These are phyloP conservation scores for Coemansia umbellata DNA, from an alignment of 192 early-diverging fungal genomes.

Conservation along the genomic window DNA sequence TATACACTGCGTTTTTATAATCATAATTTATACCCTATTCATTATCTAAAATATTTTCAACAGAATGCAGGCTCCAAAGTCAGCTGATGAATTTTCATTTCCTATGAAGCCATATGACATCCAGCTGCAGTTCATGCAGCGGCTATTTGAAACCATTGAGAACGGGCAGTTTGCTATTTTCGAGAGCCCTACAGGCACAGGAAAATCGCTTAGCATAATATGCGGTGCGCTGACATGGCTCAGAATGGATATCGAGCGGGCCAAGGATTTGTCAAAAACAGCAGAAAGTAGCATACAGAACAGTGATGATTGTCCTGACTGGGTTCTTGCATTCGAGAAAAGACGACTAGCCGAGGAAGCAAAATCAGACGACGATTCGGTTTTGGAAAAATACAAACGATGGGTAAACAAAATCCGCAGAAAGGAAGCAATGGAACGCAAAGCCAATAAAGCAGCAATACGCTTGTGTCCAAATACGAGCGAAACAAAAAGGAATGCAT, in stretches of 20 bases:
- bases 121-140: slow-evolving; percentile 74
- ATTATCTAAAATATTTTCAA: too few species aligned
- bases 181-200: slow-evolving; percentile 92
- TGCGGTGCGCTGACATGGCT: slow-evolving; percentile 86
- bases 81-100: slow-evolving; percentile 50
- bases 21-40: too few species aligned
- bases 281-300: background rate
- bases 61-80: slow-evolving; percentile 27
- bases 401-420: slow-evolving; percentile 33
- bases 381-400: slow-evolving; percentile 10
- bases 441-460: background rate
- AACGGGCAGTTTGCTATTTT: slow-evolving; percentile 72
- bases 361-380: background rate
- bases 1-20: too few species aligned
- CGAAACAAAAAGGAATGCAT: too few species aligned
- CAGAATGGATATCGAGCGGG: slow-evolving; percentile 47
- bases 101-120: slow-evolving; percentile 71
- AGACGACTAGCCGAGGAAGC: background rate
- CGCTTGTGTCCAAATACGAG: too few species aligned
- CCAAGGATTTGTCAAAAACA: too few species aligned
- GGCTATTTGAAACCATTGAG: slow-evolving; percentile 67
- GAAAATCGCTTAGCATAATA: slow-evolving; percentile 85
- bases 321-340: slow-evolving; percentile 39
- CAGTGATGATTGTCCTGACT: slow-evolving; percentile 34
- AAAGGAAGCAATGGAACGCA: slow-evolving; percentile 15